Percentiles rank a stretch among this genome's conserved stretches.
Conservation (phyloP, 2,329 filamentous ascomycete genomes). For the Fonsecaea pedrosoi region DNA sequence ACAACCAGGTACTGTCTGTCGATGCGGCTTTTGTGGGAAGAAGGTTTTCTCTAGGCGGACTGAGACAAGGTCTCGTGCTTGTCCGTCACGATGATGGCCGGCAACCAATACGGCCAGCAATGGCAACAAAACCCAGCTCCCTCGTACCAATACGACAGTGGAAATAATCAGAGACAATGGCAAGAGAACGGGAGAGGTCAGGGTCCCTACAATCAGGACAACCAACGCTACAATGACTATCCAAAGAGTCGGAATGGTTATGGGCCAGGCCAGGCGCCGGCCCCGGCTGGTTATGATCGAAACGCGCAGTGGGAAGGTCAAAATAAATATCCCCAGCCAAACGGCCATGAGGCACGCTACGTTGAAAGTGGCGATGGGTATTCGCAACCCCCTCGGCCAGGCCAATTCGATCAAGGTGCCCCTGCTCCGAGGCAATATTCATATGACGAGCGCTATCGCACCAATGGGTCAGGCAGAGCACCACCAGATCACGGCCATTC, state of each 20-base stretch:
- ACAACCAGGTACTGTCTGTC: neutral
- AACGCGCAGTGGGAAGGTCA: conserved; percentile 31
- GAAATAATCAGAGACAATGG: conserved; percentile 31
- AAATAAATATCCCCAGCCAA: conserved; percentile 30
- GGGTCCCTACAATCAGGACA: conserved; percentile 28
- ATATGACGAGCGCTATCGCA: conserved; percentile 39
- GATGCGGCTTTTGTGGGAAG: neutral
- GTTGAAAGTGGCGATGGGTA: conserved; percentile 15
- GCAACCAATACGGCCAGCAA: conserved; percentile 34
- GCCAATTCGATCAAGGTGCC: conserved; percentile 24
- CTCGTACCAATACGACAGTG: conserved; percentile 30
- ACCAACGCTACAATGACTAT: conserved; percentile 29
- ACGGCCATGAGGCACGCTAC: conserved; percentile 25
- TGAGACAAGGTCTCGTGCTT: neutral
- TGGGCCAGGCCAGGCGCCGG: conserved; percentile 14
- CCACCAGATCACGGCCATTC: conserved; percentile 22
- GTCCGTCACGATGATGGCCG: conserved; percentile 25
- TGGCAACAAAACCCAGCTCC: conserved; percentile 32
- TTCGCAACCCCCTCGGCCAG: conserved; percentile 16
- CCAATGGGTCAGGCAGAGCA: conserved; percentile 29
- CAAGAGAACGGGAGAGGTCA: conserved; percentile 30
- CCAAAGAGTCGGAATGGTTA: conserved; percentile 29
- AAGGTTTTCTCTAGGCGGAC: neutral
- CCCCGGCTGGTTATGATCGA: conserved; percentile 23
- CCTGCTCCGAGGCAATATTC: conserved; percentile 31